Evolutionary conservation across 1,284 basidiomycete genomes (phyloP).

Genomic region (Malassezia psittaci): DNA sequence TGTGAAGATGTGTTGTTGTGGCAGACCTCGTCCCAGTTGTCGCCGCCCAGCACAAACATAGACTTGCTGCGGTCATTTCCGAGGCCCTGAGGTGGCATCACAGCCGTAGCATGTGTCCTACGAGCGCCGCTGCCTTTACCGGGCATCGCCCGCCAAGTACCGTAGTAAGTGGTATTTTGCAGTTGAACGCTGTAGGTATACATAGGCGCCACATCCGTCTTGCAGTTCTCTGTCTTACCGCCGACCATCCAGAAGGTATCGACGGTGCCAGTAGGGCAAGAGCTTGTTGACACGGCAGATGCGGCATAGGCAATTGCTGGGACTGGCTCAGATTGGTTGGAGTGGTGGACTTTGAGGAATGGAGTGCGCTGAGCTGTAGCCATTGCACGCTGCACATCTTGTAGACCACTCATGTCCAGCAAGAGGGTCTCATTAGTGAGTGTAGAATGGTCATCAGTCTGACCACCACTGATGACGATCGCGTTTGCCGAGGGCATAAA

Average conservation of each 20-base stretch:
- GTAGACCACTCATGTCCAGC: conserved; percentile 18
- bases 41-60: conserved; percentile 21
- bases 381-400: background rate
- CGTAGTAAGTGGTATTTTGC: conserved; percentile 3
- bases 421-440: conserved; percentile 25
- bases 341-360: conserved; percentile 3
- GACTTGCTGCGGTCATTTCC: conserved; percentile 4
- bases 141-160: conserved; percentile 2
- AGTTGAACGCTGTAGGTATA: conserved; percentile 14
- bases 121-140: conserved; percentile 1
- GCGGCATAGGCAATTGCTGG: conserved; percentile 19
- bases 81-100: conserved; percentile 13
- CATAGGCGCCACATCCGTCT: conserved; percentile 1
- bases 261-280: conserved; percentile 4
- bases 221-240: conserved; percentile 20
- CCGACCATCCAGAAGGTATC: conserved; percentile 22
- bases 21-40: conserved; percentile 14
- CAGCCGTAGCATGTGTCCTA: conserved; percentile 15
- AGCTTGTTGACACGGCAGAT: conserved; percentile 8
- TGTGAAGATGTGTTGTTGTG: background rate
- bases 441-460: conserved; percentile 6
- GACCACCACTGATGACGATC: conserved; percentile 22
- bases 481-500: conserved; percentile 23
- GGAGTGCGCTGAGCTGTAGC: background rate
- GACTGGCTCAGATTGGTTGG: conserved; percentile 1